phyloP scores from a whole-genome alignment of 2,329 filamentous ascomycete species.

The Fonsecaea monophora region DNA sequence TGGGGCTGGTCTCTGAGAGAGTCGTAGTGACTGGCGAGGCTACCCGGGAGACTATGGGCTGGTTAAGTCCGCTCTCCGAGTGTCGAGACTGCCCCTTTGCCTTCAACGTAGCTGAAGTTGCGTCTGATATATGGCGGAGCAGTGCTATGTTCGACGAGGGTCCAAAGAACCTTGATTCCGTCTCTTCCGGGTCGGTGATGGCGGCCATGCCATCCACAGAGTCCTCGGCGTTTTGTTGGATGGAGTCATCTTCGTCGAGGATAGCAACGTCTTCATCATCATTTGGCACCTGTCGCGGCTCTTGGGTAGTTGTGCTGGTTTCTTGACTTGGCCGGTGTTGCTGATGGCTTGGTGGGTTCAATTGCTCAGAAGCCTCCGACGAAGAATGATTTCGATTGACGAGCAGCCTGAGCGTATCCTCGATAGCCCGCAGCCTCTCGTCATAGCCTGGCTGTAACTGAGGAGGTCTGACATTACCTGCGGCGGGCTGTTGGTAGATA shows the following conservation, averaged over 20 bases:
- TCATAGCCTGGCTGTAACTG: slow-evolving; percentile 25
- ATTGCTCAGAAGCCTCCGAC: slow-evolving; percentile 11
- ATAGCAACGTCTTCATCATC: slow-evolving; percentile 35
- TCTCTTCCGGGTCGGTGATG: slow-evolving; percentile 48
- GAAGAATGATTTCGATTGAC: slow-evolving; percentile 26
- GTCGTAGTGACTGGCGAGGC: slow-evolving; percentile 32
- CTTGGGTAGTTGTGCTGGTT: not conserved
- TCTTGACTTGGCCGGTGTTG: slow-evolving; percentile 1
- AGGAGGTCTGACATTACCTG: slow-evolving; percentile 24
- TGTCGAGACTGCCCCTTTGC: slow-evolving; percentile 31
- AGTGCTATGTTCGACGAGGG: slow-evolving; percentile 34
- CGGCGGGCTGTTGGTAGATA: slow-evolving; percentile 45
- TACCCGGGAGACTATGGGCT: slow-evolving; percentile 31
- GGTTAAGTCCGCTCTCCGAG: slow-evolving; percentile 22
- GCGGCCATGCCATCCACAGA: slow-evolving; percentile 48
- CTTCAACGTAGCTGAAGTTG: slow-evolving; percentile 31
- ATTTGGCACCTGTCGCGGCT: slow-evolving; percentile 1
- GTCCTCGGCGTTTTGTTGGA: slow-evolving; percentile 37
- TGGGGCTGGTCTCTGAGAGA: slow-evolving; percentile 29
- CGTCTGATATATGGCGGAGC: slow-evolving; percentile 33
- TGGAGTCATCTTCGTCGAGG: slow-evolving; percentile 27
- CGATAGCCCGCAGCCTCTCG: slow-evolving; percentile 34
- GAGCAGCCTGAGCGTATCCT: slow-evolving; percentile 31
- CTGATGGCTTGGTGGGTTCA: slow-evolving; percentile 11
- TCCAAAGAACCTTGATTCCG: slow-evolving; percentile 49